Evolutionary conservation across 2,329 filamentous ascomycete genomes (phyloP).

Genomic region (Hypoxylon sp.): DNA sequence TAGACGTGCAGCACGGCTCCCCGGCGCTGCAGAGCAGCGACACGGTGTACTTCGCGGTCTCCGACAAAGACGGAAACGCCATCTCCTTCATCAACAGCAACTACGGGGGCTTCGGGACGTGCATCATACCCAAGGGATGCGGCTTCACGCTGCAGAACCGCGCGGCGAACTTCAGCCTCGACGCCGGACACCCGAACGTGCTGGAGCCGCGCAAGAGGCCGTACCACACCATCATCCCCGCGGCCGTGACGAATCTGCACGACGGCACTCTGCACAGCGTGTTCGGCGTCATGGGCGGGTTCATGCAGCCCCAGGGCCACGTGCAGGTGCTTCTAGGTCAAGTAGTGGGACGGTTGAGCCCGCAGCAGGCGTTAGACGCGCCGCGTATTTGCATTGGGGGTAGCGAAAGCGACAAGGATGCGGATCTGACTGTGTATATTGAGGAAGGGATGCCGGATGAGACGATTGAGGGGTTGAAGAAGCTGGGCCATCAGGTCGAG

Average conservation of each 20-base stretch:
- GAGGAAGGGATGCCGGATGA: constrained; percentile 82
- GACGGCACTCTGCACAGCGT: constrained; percentile 83
- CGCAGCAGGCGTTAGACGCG: constrained; percentile 89
- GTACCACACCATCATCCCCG: constrained; percentile 98
- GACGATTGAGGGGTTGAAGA: constrained; percentile 71
- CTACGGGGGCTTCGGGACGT: constrained; percentile 87
- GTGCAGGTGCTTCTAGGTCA: constrained; percentile 93
- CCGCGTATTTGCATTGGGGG: constrained; percentile 88
- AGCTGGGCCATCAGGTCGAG: constrained; percentile 76
- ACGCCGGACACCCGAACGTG: constrained; percentile 77
- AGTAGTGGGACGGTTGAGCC: constrained; percentile 80
- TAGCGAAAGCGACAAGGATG: constrained; percentile 50
- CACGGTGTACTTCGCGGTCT: constrained; percentile 91
- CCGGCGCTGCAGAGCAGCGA: constrained; percentile 87
- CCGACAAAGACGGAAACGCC: constrained; percentile 84
- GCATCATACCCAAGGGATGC: constrained; percentile 83
- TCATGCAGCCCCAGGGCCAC: constrained; percentile 98
- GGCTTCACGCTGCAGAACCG: constrained; percentile 96
- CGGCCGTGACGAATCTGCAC: constrained; percentile 79
- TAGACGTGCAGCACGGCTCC: constrained; percentile 70
- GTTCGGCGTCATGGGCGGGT: constrained; percentile 97
- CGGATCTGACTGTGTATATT: constrained; percentile 75
- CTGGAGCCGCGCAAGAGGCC: constrained; percentile 85
- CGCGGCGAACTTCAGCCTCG: constrained; percentile 83
- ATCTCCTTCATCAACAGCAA: constrained; percentile 98